Evolutionary conservation across 2,329 filamentous ascomycete genomes (phyloP).

Genomic region (Aureobasidium mangrovei): DNA sequence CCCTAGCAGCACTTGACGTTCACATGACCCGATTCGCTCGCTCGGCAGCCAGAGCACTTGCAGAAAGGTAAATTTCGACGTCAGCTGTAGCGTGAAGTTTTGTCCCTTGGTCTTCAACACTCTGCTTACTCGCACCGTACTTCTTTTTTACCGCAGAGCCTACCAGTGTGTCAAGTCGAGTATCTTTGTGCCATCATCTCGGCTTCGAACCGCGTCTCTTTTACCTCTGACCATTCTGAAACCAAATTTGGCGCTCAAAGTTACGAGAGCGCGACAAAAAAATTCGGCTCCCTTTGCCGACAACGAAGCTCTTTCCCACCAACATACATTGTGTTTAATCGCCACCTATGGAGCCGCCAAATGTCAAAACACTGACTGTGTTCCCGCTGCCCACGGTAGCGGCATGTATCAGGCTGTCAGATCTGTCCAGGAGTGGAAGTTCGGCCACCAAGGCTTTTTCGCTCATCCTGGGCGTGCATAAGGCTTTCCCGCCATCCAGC

Average conservation of each 20-base stretch:
- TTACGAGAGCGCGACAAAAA: not conserved
- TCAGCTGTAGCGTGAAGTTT: constrained; percentile 17
- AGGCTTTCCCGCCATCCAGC: constrained; percentile 5
- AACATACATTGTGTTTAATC: not conserved
- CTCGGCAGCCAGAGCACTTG: constrained; percentile 16
- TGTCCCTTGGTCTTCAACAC: not conserved
- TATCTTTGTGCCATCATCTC: not conserved
- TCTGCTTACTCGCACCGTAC: constrained; percentile 5
- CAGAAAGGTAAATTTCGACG: constrained; percentile 24
- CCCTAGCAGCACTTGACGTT: constrained; percentile 19
- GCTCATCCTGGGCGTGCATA: constrained; percentile 5
- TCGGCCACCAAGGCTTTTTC: not conserved
- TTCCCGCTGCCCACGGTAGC: not conserved
- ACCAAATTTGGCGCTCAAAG: constrained; percentile 4
- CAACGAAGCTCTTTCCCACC: not conserved
- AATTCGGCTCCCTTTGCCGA: not conserved
- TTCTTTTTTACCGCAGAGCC: not conserved
- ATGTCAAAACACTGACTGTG: not conserved
- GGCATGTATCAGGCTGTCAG: not conserved
- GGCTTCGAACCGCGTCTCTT: not conserved
- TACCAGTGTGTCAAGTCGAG: too few relatives aligned
- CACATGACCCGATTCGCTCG: constrained; percentile 19
- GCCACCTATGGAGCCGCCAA: not conserved
- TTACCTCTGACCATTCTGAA: not conserved
- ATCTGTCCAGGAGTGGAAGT: not conserved